Percentiles rank a stretch among this genome's conserved stretches.
phyloP scores from a whole-genome alignment of 2,329 filamentous ascomycete species.

The Cladosporium sp. region DNA sequence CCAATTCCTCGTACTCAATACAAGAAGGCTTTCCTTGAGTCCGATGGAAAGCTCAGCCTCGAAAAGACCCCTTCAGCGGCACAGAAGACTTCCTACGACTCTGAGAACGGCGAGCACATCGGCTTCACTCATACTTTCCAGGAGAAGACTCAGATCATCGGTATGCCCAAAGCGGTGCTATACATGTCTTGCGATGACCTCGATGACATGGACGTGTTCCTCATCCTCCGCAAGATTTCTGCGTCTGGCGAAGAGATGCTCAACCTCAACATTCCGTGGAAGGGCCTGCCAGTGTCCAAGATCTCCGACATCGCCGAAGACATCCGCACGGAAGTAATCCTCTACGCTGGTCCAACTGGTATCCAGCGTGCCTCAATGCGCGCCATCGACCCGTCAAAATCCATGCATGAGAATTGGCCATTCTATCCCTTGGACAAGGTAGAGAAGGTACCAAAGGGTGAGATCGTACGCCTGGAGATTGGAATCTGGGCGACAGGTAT shows the following conservation, averaged over 20 bases:
- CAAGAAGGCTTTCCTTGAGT: neutral
- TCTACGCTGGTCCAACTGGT: conserved; percentile 2
- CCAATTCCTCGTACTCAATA: conserved; percentile 14
- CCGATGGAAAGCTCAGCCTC: neutral
- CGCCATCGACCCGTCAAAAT: neutral
- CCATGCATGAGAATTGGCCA: conserved; percentile 7
- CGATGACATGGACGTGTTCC: conserved; percentile 19
- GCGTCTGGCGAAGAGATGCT: conserved; percentile 8
- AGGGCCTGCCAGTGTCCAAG: conserved; percentile 20
- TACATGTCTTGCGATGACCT: conserved; percentile 33
- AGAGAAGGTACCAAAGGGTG: conserved; percentile 23
- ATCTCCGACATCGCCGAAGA: conserved; percentile 37
- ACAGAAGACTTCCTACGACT: neutral
- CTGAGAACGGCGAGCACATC: conserved; percentile 16
- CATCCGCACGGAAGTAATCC: neutral
- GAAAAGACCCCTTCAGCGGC: neutral
- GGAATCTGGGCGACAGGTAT: conserved; percentile 46
- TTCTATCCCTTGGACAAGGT: conserved; percentile 5
- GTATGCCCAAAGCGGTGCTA: conserved; percentile 43
- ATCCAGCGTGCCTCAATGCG: conserved; percentile 9
- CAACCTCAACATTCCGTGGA: conserved; percentile 15
- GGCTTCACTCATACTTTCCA: conserved; percentile 39
- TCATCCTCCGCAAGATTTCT: conserved; percentile 17
- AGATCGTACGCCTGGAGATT: conserved; percentile 44
- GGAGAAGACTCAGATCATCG: conserved; percentile 38